Conservation (phyloP, 768 basidiomycete genomes). For the Phlebiopsis gigantea region DNA sequence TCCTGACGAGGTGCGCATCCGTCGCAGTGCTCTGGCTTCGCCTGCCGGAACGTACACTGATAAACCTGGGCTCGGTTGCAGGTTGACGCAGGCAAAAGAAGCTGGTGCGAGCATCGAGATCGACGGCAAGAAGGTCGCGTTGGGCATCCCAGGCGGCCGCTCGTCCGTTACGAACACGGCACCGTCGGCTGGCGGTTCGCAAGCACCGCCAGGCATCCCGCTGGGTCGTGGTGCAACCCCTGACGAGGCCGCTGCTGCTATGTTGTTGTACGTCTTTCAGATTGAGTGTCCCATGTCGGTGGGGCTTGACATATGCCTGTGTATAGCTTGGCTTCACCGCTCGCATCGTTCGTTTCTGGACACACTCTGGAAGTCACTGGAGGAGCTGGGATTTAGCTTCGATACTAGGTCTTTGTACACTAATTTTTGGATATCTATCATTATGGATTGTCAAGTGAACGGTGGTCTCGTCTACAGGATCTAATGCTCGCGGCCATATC, state of each 20-base stretch:
- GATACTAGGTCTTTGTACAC: background rate
- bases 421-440: background rate
- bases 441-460: too few relatives aligned
- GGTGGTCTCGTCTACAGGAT: too few relatives aligned
- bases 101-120: conserved; percentile 71
- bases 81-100: conserved; percentile 74
- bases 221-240: conserved; percentile 60
- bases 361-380: conserved; percentile 85
- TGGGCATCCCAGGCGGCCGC: conserved; percentile 66
- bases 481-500: too few relatives aligned
- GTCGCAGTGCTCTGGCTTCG: conserved; percentile 26
- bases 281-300: conserved; percentile 6
- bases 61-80: conserved; percentile 27
- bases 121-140: conserved; percentile 76
- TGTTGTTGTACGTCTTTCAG: conserved; percentile 62
- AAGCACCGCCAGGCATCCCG: conserved; percentile 45
- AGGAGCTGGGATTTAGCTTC: conserved; percentile 58
- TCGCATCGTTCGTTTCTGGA: conserved; percentile 76
- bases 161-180: conserved; percentile 25
- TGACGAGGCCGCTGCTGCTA: conserved; percentile 71
- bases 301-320: background rate
- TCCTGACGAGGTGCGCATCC: conserved; percentile 54
- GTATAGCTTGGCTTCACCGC: conserved; percentile 64
- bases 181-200: conserved; percentile 6
- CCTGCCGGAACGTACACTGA: background rate